Evolutionary conservation across 306 rosid species (phyloP), one percentile per base, ranked within the genome.

Genomic region (Elaeagnus macrophylla): DNA sequence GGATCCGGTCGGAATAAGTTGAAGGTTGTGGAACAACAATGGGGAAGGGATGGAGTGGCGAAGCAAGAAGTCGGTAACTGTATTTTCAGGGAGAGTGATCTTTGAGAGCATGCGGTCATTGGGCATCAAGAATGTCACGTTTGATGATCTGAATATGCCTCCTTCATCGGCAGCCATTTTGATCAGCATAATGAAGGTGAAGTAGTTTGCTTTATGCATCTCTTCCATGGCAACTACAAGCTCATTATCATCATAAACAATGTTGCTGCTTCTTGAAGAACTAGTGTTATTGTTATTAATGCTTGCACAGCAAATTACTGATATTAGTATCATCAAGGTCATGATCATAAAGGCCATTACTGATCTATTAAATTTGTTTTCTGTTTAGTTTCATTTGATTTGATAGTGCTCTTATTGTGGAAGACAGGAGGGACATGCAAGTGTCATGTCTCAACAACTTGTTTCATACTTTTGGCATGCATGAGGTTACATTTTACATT

Each of bases 121-220:
- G 2, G 94, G 94, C 88, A 84, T 84, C 72, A 84, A 68, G 81
- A 81, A 81, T 15, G 94, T 84, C 17, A 81, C 52, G 7, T 84
- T 81, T 2, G 32, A 25, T 25, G 32, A 25, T 25, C 53, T 73
- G 10, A 58, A 53, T 6, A 80, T 57, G 35, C 65, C 72, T 48
- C 57, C 3, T 58, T 77, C 75, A 0, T 54, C 49, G 14, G 74
- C 76, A 44, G 83, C 69, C 83, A 84, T 84, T 18, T 78, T 81
- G 66, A 84, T 57, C 17, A 81, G 72, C 72, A 59, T 81, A 32
- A 76, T 80, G 61, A 78, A 81, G 6, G 88, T 73, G 68, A 84
- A 84, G 74, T 84, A 81, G 56, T 76, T 84, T 11, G 94, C 88
- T 59, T 12, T 76, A 51, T 84, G 79, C 94, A 84, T 84, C 66